Base-by-base conservation (phyloP, 106 monocot genomes). In the Dendrobium chrysotoxum region DNA sequence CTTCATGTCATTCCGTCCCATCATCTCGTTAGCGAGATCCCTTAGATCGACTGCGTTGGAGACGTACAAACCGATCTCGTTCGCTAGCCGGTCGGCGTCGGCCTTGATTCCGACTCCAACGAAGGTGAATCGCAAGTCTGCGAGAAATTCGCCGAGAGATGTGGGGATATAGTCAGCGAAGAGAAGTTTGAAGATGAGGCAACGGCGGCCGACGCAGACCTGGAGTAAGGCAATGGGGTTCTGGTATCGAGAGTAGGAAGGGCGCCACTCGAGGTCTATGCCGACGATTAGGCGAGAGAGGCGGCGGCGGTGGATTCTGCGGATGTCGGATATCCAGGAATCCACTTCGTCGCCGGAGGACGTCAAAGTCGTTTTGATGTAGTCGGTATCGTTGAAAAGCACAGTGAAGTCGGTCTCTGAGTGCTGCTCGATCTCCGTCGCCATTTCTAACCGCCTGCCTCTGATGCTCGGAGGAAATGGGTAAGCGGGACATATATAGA, bases 191-290 rank as follows among this genome's bases (percentile, higher is more conserved):
- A 89, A 92, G 74, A 92, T 12, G 75, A 92, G 87, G 84, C 92
- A 92, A 65, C 86, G 87, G 55, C 61, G 79, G 77, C 87, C 91
- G 74, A 87, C 83, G 83, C 87, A 92, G 79, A 92, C 77, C 89
- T 92, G 91, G 80, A 92, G 85, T 76, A 87, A 4, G 50, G 91
- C 86, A 74, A 84, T 83, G 15, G 87, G 89, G 85, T 92, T 85
- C 50, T 83, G 54, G 42, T 31, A 11, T 17, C 79, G 53, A 50
- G 68, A 38, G 87, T 16, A 78, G 82, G 7, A 35, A 64, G 89
- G 91, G 75, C 83, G 89, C 91, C 91, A 92, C 80, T 89, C 91
- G 85, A 65, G 40, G 68, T 89, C 89, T 70, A 92, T 83, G 72
- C 91, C 91, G 54, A 92, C 85, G 72, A 81, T 17, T 82, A 88